phyloP scores from a whole-genome alignment of 1,284 basidiomycete species.

The Nidula niveotomentosa region DNA sequence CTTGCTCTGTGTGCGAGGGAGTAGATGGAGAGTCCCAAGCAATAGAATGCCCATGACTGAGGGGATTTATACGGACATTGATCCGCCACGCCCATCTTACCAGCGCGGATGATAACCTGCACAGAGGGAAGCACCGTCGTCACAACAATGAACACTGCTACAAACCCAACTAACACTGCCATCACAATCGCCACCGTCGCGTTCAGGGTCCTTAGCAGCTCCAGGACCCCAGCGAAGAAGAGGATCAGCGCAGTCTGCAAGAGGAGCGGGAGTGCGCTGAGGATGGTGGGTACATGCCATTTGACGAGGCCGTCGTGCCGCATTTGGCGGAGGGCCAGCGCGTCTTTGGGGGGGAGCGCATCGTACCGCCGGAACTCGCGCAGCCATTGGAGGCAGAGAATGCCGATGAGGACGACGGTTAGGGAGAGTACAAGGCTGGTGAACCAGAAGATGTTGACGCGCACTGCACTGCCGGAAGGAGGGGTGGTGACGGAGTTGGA shows the following conservation, averaged over 20 bases:
- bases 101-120: background rate
- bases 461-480: background rate
- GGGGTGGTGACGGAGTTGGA: background rate
- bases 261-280: constrained; percentile 23
- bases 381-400: constrained; percentile 22
- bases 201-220: background rate
- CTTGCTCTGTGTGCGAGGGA: no score
- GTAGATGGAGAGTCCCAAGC: no score
- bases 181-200: background rate
- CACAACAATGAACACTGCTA: background rate
- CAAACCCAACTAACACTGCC: background rate
- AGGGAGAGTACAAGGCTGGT: constrained; percentile 18
- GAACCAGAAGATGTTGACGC: constrained; percentile 22
- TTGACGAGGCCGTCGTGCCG: constrained; percentile 21
- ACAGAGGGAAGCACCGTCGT: background rate
- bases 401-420: constrained; percentile 15
- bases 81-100: background rate
- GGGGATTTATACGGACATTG: constrained; percentile 1
- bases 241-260: constrained; percentile 24
- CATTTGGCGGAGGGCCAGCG: constrained; percentile 11
- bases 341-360: constrained; percentile 11
- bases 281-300: constrained; percentile 24
- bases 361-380: constrained; percentile 15
- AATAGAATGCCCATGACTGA: background rate
- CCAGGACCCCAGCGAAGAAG: constrained; percentile 22